Base-by-base conservation (phyloP, 2,329 filamentous ascomycete species). In the Plenodomus lindquistii region DNA sequence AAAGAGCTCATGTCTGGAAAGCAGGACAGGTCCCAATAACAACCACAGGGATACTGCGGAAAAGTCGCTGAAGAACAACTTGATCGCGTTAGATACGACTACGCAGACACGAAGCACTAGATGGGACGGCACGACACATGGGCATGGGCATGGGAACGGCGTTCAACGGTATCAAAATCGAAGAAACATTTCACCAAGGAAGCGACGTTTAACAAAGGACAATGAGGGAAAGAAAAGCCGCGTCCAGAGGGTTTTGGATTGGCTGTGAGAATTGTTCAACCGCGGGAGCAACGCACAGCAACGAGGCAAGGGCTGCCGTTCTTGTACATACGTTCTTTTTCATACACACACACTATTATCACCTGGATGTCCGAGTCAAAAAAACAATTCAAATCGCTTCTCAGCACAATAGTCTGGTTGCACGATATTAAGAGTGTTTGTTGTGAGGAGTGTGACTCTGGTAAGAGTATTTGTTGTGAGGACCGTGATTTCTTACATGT, bases 231-330 rank as follows among this genome's bases (percentile, higher is more conserved):
- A 39, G 34, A 59, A 44, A 31, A 43, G 50, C 13, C 17, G 37
- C 9, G 34, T 57, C 15, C 21, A 43, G 20, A 50, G 31, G 38
- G 53, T 55, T 38, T 40, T 55, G 48, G 40, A 50, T 21, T 60
- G 54, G 49, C 18, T 59, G 18, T 54, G 38, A 50, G 27, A 4
- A 31, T 13, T 15, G 6, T 31, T n/a, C n/a, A n/a, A n/a, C n/a
- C n/a, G n/a, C n/a, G n/a, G n/a, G n/a, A n/a, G n/a, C n/a, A n/a
- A n/a, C n/a, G n/a, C n/a, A n/a, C n/a, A n/a, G n/a, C n/a, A n/a
- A n/a, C n/a, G n/a, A n/a, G n/a, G n/a, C n/a, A n/a, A n/a, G n/a
- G n/a, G n/a, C n/a, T n/a, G n/a, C n/a, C n/a, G n/a, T 4, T 20
- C 24, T n/a, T n/a, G n/a, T n/a, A n/a, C n/a, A n/a, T n/a, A n/a